Evolutionary conservation across 257 asterid species (phyloP).

Genomic region (Solanum etuberosum): DNA sequence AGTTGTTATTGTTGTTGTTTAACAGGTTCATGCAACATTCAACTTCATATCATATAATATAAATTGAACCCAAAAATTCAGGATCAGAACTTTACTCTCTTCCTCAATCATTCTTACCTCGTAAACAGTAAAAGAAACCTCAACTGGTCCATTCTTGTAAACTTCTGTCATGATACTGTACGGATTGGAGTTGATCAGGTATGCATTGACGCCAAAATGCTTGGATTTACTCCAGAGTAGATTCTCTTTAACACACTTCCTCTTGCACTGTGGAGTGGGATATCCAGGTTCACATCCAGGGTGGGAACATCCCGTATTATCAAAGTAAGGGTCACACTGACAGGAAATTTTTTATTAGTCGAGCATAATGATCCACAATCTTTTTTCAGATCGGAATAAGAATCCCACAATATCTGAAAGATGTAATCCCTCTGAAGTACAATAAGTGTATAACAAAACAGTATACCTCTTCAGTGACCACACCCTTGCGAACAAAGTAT

Average conservation of each 20-base stretch:
- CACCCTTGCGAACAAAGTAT: constrained; percentile 68
- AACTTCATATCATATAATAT: background rate
- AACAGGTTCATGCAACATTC: background rate
- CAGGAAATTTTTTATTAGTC: background rate
- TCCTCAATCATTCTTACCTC: constrained; percentile 41
- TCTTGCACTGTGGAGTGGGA: constrained; percentile 73
- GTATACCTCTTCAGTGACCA: constrained; percentile 85
- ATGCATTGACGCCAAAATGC: constrained; percentile 59
- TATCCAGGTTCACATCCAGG: constrained; percentile 94
- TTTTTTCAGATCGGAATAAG: background rate
- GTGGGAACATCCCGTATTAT: constrained; percentile 77
- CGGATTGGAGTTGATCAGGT: constrained; percentile 51
- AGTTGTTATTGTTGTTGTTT: background rate
- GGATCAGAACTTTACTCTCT: background rate
- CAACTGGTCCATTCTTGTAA: constrained; percentile 74
- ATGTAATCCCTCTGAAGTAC: background rate
- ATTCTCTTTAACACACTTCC: constrained; percentile 59
- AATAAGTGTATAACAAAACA: background rate
- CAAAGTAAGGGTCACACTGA: constrained; percentile 99
- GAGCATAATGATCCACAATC: background rate
- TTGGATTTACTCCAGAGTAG: constrained; percentile 60
- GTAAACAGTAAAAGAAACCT: constrained; percentile 89
- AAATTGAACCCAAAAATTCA: background rate
- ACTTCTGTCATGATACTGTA: constrained; percentile 85
- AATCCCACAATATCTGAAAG: background rate